These are phyloP conservation scores for Ceratorhiza oryzae-sativae DNA, from an alignment of 1,284 basidiomycete species.

Conservation along the genomic window DNA sequence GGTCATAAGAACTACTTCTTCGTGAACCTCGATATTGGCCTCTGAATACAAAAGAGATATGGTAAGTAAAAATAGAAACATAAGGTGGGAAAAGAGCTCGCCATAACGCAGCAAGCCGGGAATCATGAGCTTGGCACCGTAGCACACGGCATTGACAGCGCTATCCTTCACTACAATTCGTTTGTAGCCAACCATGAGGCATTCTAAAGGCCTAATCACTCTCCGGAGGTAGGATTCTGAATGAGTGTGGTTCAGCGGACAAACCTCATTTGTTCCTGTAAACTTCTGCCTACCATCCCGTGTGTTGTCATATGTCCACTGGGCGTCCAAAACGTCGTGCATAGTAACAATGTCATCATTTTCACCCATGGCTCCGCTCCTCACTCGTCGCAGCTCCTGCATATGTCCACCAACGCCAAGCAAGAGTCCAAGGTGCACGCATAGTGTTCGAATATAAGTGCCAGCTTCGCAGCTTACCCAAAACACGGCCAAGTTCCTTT, in stretches of 20 bases:
- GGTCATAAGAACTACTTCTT: conserved; percentile 99
- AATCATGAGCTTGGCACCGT: conserved; percentile 99
- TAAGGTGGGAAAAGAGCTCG: conserved; percentile 24
- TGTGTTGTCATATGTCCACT: conserved; percentile 99
- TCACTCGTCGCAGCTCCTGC: conserved; percentile 96
- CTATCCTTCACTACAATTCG: conserved; percentile 99
- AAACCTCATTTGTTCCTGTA: background rate
- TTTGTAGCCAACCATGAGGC: conserved; percentile 94
- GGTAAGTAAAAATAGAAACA: background rate
- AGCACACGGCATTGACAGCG: conserved; percentile 99
- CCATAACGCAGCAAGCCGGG: conserved; percentile 94
- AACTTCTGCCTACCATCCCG: conserved; percentile 75
- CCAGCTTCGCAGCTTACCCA: conserved; percentile 99
- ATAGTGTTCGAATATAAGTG: conserved; percentile 97
- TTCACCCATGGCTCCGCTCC: conserved; percentile 96
- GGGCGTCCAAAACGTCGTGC: conserved; percentile 99
- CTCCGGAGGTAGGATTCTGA: conserved; percentile 95
- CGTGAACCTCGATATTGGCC: conserved; percentile 92
- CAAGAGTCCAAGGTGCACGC: conserved; percentile 94
- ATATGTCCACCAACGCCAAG: conserved; percentile 99
- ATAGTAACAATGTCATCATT: conserved; percentile 99
- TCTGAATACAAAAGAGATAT: conserved; percentile 54
- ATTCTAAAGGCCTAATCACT: conserved; percentile 94
- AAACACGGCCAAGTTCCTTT: conserved; percentile 96
- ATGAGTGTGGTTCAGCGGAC: background rate